Conservation (phyloP, 2,329 filamentous ascomycete genomes). For the Apiospora hydei region DNA sequence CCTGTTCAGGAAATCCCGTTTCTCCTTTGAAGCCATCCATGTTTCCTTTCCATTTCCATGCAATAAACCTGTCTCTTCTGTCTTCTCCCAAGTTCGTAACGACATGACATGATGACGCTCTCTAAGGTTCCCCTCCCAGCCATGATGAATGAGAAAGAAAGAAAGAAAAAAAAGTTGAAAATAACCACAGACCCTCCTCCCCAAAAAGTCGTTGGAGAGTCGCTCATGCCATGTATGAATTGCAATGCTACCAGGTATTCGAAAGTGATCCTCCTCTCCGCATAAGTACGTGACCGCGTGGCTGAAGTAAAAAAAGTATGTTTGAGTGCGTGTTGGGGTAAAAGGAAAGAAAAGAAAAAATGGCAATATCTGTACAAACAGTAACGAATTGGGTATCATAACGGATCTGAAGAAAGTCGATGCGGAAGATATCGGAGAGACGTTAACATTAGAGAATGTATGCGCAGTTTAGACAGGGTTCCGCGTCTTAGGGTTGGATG, state of each 20-base stretch:
- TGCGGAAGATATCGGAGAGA: conserved; percentile 11
- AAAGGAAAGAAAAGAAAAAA: not conserved
- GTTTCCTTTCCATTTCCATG: conserved; percentile 4
- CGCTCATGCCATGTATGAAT: conserved; percentile 17
- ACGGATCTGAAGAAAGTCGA: conserved; percentile 20
- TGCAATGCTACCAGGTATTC: not conserved
- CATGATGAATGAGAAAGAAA: not conserved
- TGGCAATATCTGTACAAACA: conserved; percentile 18
- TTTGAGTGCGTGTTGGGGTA: not conserved
- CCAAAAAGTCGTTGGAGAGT: not conserved
- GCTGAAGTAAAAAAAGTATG: not conserved
- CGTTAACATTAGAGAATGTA: not conserved
- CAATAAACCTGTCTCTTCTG: not conserved
- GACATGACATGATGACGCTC: conserved; percentile 10
- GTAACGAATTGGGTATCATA: conserved; percentile 23
- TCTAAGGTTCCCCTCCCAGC: not conserved
- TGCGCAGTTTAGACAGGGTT: not conserved
- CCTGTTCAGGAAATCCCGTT: not conserved
- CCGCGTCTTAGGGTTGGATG: conserved; percentile 23
- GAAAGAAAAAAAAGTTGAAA: not conserved
- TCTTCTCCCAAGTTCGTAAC: conserved; percentile 3
- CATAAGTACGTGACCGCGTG: not conserved
- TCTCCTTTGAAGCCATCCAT: not conserved
- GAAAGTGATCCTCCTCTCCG: not conserved
- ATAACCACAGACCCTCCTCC: not conserved